phyloP scores from a whole-genome alignment of 768 basidiomycete genomes.

The Peribolospora baueri region DNA sequence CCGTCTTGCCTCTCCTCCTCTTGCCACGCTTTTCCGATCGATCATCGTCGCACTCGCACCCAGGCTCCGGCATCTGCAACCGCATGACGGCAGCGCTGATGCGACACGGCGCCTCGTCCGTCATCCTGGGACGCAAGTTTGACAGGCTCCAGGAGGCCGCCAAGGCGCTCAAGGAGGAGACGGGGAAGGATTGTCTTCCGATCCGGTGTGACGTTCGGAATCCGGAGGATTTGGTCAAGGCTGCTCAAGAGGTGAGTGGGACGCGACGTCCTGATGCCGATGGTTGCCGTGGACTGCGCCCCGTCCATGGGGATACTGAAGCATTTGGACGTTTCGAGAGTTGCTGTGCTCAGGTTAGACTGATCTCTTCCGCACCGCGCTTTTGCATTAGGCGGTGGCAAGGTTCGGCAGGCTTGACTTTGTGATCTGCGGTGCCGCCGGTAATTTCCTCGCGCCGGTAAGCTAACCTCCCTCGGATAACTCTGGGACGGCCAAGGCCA shows the following conservation, averaged over 20 bases:
- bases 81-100: constrained; percentile 66
- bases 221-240: constrained; percentile 42
- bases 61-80: constrained; percentile 71
- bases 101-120: constrained; percentile 17
- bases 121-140: constrained; percentile 62
- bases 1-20: background rate
- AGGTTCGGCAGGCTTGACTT: constrained; percentile 74
- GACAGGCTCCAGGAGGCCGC: constrained; percentile 48
- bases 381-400: constrained; percentile 37
- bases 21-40: constrained; percentile 9
- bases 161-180: constrained; percentile 39
- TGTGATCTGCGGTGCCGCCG: constrained; percentile 91
- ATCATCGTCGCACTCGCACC: too few relatives aligned
- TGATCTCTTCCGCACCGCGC: too few relatives aligned
- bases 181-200: constrained; percentile 46
- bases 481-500: background rate
- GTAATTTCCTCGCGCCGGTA: constrained; percentile 82
- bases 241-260: constrained; percentile 21
- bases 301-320: too few relatives aligned
- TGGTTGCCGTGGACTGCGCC: too few relatives aligned
- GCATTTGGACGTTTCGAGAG: too few relatives aligned
- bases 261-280: too few relatives aligned
- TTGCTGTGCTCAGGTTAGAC: too few relatives aligned
- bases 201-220: constrained; percentile 62
- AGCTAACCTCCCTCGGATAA: constrained; percentile 14